phyloP scores from a whole-genome alignment of 108 stramenopile species.

The Stephanodiscus triporus region DNA sequence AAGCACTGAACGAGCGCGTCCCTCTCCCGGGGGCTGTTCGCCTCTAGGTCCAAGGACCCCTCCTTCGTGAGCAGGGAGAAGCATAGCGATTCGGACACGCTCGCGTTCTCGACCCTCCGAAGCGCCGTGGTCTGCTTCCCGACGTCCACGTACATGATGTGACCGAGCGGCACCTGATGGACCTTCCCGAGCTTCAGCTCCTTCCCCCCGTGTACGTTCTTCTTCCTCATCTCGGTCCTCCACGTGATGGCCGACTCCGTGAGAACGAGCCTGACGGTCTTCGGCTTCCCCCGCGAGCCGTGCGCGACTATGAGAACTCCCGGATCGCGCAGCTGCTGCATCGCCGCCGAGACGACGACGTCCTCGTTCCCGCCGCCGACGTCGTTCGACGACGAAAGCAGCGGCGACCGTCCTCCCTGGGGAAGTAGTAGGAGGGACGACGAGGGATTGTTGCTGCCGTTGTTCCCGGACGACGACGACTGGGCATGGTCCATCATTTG shows the following conservation, averaged over 20 bases:
- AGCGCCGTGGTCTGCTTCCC: conserved; percentile 88
- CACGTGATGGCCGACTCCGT: conserved; percentile 84
- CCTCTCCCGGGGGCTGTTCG: conserved; percentile 74
- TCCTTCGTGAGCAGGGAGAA: conserved; percentile 88
- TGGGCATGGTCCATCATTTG: too few relatives aligned
- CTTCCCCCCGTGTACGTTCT: conserved; percentile 32
- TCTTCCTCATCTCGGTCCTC: conserved; percentile 84
- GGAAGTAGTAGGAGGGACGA: too few relatives aligned
- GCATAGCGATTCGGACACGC: conserved; percentile 72
- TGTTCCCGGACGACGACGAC: too few relatives aligned
- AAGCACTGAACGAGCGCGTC: conserved; percentile 87
- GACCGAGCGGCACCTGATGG: conserved; percentile 82
- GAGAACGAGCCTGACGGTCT: conserved; percentile 78
- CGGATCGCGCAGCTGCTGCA: conserved; percentile 84
- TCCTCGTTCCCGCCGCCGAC: conserved; percentile 55
- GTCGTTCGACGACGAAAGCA: too few relatives aligned
- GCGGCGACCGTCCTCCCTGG: too few relatives aligned
- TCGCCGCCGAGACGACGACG: conserved; percentile 78
- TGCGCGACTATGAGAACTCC: conserved; percentile 85
- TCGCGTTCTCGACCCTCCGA: conserved; percentile 82
- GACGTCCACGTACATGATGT: conserved; percentile 90
- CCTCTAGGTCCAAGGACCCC: conserved; percentile 83
- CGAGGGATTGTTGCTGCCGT: neutral
- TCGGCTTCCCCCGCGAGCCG: conserved; percentile 83
- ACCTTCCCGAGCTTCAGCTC: conserved; percentile 77